These are phyloP conservation scores for Hortaea sp. DNA, from an alignment of 2,329 filamentous ascomycete species.

Conservation along the genomic window DNA sequence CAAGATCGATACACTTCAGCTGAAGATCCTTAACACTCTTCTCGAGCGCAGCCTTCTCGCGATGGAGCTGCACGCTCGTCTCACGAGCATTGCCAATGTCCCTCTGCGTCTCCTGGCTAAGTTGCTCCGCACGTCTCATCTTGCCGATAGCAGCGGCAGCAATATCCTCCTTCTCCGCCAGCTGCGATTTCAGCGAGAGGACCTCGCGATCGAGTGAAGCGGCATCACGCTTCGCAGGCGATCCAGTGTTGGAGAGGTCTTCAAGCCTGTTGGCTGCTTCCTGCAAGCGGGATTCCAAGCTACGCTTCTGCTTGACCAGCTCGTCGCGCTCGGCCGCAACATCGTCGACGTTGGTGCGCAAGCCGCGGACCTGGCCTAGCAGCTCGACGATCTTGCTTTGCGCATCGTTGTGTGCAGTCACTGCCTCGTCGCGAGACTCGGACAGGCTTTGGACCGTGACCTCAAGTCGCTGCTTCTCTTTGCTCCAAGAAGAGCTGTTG, in stretches of 20 bases:
- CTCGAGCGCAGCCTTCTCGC: constrained; percentile 81
- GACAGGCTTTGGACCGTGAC: constrained; percentile 80
- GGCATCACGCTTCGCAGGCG: constrained; percentile 78
- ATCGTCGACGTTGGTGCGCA: constrained; percentile 79
- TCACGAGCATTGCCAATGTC: constrained; percentile 84
- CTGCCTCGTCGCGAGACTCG: constrained; percentile 86
- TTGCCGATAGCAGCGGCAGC: constrained; percentile 87
- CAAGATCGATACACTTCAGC: constrained; percentile 78
- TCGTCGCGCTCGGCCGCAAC: constrained; percentile 74
- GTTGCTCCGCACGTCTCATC: constrained; percentile 86
- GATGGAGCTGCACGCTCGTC: constrained; percentile 67
- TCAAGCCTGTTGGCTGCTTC: constrained; percentile 85
- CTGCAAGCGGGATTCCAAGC: constrained; percentile 70
- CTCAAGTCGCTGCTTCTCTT: constrained; percentile 84
- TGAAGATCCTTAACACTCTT: constrained; percentile 86
- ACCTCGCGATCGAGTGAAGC: constrained; percentile 82
- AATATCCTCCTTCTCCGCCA: constrained; percentile 90
- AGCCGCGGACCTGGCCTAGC: constrained; percentile 75
- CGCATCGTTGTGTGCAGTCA: constrained; percentile 85
- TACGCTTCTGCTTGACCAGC: constrained; percentile 79
- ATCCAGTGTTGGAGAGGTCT: constrained; percentile 67
- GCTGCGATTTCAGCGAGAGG: constrained; percentile 73
- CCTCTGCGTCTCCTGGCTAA: constrained; percentile 82
- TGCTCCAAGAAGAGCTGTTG: constrained; percentile 96
- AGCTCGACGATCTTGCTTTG: constrained; percentile 87